These are phyloP conservation scores for Jamesozyma spencerorum DNA, from an alignment of 805 yeast genomes.

Conservation along the genomic window DNA sequence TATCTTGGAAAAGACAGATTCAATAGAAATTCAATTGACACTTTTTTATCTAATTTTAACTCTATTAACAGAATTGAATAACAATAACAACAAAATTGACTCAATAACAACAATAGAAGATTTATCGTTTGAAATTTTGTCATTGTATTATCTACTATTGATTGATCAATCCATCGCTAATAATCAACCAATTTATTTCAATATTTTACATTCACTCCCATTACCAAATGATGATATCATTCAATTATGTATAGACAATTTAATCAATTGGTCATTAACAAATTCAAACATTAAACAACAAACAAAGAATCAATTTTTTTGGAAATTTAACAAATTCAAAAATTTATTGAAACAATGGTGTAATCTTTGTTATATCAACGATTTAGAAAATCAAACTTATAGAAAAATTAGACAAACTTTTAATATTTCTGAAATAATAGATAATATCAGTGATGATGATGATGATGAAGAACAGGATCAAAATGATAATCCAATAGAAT, in stretches of 20 bases:
- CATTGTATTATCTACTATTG: constrained; percentile 23
- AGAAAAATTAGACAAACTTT: constrained; percentile 7
- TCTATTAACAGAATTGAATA: constrained; percentile 3
- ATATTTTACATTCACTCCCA: constrained; percentile 22
- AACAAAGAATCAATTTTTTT: constrained; percentile 9
- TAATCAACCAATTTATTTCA: constrained; percentile 22
- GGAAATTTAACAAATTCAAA: constrained; percentile 20
- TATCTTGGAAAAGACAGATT: constrained; percentile 16
- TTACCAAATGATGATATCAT: constrained; percentile 22
- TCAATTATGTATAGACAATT: constrained; percentile 15
- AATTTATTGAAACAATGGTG: constrained; percentile 21
- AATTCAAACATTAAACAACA: neutral
- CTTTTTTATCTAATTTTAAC: constrained; percentile 18
- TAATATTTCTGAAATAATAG: constrained; percentile 1
- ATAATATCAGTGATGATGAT: no score
- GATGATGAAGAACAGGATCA: no score
- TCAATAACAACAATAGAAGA: constrained; percentile 10
- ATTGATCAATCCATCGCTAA: constrained; percentile 10
- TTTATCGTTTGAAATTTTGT: constrained; percentile 22
- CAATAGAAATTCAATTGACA: constrained; percentile 24
- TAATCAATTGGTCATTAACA: constrained; percentile 13
- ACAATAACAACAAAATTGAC: neutral
- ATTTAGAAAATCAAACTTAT: constrained; percentile 12
- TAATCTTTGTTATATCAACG: constrained; percentile 15
- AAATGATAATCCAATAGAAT: neutral